Conservation (phyloP, 352 stramenopile species). For the Globisporangium barbulae region DNA sequence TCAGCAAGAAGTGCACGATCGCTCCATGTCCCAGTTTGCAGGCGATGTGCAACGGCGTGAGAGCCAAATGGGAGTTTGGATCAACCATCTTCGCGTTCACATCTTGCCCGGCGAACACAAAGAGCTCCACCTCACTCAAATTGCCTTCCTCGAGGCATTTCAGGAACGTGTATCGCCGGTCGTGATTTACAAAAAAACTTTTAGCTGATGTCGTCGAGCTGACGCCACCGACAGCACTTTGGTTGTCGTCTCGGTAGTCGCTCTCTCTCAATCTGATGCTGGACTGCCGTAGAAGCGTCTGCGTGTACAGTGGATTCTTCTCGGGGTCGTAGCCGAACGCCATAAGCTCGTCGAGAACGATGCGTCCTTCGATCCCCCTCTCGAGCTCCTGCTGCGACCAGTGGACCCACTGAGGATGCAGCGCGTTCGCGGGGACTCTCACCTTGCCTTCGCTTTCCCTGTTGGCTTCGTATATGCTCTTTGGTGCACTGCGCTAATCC, state of each 20-base stretch:
- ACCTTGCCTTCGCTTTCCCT: constrained; percentile 10
- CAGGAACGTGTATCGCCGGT: constrained; percentile 44
- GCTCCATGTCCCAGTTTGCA: constrained; percentile 38
- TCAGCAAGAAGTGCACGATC: constrained; percentile 47
- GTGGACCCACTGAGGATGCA: constrained; percentile 62
- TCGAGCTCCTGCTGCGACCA: constrained; percentile 62
- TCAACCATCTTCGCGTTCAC: constrained; percentile 42
- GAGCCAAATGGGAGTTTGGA: constrained; percentile 26
- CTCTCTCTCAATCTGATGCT: not conserved
- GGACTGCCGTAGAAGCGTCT: constrained; percentile 31
- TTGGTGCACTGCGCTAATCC: constrained; percentile 33
- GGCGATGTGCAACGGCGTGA: constrained; percentile 54
- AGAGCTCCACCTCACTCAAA: constrained; percentile 51
- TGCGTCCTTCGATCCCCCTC: constrained; percentile 51
- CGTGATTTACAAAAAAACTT: constrained; percentile 1
- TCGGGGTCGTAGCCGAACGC: constrained; percentile 44
- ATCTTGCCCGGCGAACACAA: constrained; percentile 63
- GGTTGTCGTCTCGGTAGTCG: constrained; percentile 21
- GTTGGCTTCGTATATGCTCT: constrained; percentile 34
- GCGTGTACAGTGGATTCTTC: constrained; percentile 51
- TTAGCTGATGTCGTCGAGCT: not conserved
- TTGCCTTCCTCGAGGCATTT: constrained; percentile 41
- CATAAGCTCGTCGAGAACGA: constrained; percentile 56
- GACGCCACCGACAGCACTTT: not conserved
- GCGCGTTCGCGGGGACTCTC: constrained; percentile 16